Conservation (phyloP, 768 basidiomycete genomes). For the Gelatoporia subvermispora region DNA sequence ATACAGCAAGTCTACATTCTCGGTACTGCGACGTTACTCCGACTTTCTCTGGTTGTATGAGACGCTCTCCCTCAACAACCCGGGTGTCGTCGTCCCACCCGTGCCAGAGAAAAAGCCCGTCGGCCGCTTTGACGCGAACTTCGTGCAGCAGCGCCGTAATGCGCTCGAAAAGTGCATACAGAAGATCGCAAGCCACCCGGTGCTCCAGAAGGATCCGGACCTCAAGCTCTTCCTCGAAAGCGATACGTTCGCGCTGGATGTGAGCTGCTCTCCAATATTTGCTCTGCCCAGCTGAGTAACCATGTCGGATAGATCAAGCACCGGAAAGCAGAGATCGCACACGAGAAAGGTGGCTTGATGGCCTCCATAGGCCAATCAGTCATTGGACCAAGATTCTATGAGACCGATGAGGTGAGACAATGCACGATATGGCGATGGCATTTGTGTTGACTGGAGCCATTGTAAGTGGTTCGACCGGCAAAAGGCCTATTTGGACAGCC, state of each 20-base stretch:
- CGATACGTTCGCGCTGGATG: slow-evolving; percentile 87
- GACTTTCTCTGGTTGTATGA: slow-evolving; percentile 98
- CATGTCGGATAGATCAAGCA: slow-evolving; percentile 71
- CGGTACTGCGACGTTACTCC: slow-evolving; percentile 93
- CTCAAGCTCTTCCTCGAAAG: slow-evolving; percentile 88
- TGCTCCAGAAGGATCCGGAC: slow-evolving; percentile 83
- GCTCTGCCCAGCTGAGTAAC: not conserved
- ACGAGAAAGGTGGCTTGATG: slow-evolving; percentile 80
- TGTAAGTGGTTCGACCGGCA: slow-evolving; percentile 93
- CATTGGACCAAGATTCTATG: slow-evolving; percentile 76
- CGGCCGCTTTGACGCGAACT: slow-evolving; percentile 88
- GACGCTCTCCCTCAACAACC: slow-evolving; percentile 82
- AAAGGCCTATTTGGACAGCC: slow-evolving; percentile 77
- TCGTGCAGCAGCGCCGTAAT: slow-evolving; percentile 79
- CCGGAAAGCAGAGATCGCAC: slow-evolving; percentile 68
- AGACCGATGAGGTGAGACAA: slow-evolving; percentile 72
- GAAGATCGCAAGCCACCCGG: slow-evolving; percentile 91
- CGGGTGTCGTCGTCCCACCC: slow-evolving; percentile 95
- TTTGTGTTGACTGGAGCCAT: not conserved
- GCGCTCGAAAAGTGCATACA: slow-evolving; percentile 88
- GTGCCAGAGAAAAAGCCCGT: slow-evolving; percentile 94
- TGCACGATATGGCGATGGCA: not conserved
- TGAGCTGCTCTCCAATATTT: slow-evolving; percentile 33
- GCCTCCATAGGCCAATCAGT: slow-evolving; percentile 78
- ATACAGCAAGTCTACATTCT: slow-evolving; percentile 80